phyloP scores from a whole-genome alignment of 441 rosid genomes.

The Biscutella laevigata region DNA sequence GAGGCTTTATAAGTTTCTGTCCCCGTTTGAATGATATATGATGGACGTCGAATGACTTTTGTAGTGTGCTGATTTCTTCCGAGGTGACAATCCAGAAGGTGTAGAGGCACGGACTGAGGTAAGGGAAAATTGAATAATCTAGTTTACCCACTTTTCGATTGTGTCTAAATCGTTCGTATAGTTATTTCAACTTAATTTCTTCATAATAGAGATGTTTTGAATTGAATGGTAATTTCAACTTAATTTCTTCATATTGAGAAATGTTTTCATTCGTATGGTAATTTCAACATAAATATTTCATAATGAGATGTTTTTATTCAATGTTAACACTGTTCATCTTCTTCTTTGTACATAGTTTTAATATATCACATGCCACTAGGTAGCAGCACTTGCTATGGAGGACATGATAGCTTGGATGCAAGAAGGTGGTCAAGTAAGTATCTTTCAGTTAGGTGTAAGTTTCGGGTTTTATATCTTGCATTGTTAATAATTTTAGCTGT shows the following conservation, averaged over 20 bases:
- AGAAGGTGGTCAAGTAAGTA: constrained; percentile 97
- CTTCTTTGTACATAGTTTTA: constrained; percentile 70
- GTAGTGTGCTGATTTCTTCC: constrained; percentile 96
- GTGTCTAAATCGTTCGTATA: neutral
- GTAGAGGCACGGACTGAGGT: constrained; percentile 99
- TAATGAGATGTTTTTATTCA: no score
- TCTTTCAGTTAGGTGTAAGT: constrained; percentile 7
- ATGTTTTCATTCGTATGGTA: constrained; percentile 6
- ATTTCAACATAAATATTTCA: no score
- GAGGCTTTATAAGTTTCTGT: neutral
- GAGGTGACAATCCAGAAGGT: constrained; percentile 97
- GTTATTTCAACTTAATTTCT: no score
- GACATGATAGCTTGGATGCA: constrained; percentile 99
- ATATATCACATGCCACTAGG: constrained; percentile 87
- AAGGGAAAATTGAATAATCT: constrained; percentile 6
- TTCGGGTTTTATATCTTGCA: constrained; percentile 22
- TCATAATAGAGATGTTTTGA: no score
- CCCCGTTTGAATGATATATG: constrained; percentile 16
- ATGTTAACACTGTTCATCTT: constrained; percentile 40
- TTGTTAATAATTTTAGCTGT: constrained; percentile 21
- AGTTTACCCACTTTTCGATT: neutral
- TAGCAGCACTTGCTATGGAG: constrained; percentile 99
- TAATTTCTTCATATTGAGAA: neutral
- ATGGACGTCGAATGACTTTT: constrained; percentile 25
- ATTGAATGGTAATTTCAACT: constrained; percentile 1